Base-by-base conservation (phyloP, 176 grass and related monocot species). In the Rhipidocladum racemiflorum region DNA sequence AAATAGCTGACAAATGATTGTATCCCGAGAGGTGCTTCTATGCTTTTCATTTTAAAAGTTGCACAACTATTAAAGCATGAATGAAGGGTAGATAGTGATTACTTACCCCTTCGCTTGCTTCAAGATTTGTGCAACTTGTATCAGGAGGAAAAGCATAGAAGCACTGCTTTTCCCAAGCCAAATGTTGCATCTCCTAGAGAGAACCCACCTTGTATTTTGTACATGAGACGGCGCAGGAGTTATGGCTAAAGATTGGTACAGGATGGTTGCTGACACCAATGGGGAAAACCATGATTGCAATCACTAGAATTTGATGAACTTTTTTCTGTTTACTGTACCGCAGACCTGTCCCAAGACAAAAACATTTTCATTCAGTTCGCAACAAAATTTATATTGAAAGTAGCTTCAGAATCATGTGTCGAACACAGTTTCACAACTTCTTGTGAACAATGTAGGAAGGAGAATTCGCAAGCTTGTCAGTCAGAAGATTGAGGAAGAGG, bases 401-500 rank as follows among this genome's bases (percentile, higher is more conserved):
- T 80, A 79, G 59, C 40, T 70, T 72, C 34, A 54, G 16, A 79
- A 82, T 45, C 70, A 21, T 61, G 42, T 82, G 48, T 75, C 55
- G 10, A 36, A 68, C 4, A 15, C 69, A 68, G 14, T 66, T 44
- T 82, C 44, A 88, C 32, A 68, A 42, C 83, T 69, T 75, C 20
- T 13, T 80, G n/a, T 86, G 54, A 71, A 81, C 50, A 77, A 65
- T 89, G 82, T 70, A 98, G 96, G 96, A 98, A 87, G 96, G 96
- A 63, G 92, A 98, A 81, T 86, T 95, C 51, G 86, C 72, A 70
- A 93, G 89, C 68, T 46, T 83, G 70, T 11, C 78, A 18, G 92
- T 98, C 72, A 93, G 70, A 84, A 95, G 90, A 85, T 87, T 98
- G 85, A 98, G 96, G 50, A 95, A 93, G 78, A 88, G 96, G 72